Percentiles rank a stretch among this genome's conserved stretches.
phyloP scores from a whole-genome alignment of 2,329 filamentous ascomycete genomes.

The Fusarium sp. region DNA sequence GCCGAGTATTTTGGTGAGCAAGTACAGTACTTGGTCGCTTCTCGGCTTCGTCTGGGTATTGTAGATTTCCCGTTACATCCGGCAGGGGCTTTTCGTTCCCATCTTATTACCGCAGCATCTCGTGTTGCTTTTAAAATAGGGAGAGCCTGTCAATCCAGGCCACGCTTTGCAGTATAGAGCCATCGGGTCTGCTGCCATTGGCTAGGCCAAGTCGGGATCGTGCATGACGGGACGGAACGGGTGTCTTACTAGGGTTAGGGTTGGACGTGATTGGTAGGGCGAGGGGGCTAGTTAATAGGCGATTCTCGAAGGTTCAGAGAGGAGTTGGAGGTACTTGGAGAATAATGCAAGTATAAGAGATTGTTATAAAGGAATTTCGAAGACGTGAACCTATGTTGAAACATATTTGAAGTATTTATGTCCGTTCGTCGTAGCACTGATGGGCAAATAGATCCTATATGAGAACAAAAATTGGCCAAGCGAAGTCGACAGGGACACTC shows the following conservation, averaged over 20 bases:
- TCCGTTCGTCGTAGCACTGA: no score
- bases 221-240: slow-evolving; percentile 28
- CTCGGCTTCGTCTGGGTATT: background rate
- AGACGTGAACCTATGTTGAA: no score
- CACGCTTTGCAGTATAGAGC: slow-evolving; percentile 28
- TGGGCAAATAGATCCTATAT: no score
- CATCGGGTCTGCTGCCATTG: slow-evolving; percentile 3
- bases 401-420: no score
- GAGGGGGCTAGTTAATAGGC: background rate
- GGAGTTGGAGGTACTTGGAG: background rate
- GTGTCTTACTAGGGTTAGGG: background rate
- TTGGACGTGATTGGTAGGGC: slow-evolving; percentile 6
- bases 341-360: no score
- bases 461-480: no score
- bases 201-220: slow-evolving; percentile 18
- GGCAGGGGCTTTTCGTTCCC: slow-evolving; percentile 3
- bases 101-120: slow-evolving; percentile 29
- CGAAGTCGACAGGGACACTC: no score
- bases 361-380: no score
- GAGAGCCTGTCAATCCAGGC: background rate
- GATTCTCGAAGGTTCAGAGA: background rate
- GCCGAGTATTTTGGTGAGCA: background rate
- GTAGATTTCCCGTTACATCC: slow-evolving; percentile 12
- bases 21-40: no score
- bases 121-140: slow-evolving; percentile 9